Percentiles rank a stretch among this genome's conserved stretches.
These are phyloP conservation scores for Plasmodium vinckei DNA, from an alignment of 169 alveolate species.

Conservation along the genomic window DNA sequence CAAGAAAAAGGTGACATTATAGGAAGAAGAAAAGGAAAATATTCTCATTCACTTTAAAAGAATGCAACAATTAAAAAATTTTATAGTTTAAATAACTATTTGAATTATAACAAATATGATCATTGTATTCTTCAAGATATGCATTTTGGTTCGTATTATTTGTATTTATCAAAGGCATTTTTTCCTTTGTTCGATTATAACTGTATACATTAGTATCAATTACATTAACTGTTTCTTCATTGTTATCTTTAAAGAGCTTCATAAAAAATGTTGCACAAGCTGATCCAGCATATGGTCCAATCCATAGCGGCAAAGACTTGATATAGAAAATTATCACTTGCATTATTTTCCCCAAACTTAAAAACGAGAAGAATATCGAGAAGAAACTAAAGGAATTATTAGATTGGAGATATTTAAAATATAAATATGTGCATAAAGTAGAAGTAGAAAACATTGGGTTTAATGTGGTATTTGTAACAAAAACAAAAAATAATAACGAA, in stretches of 20 bases:
- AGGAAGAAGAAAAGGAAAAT: no score
- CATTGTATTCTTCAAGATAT: slow-evolving; percentile 54
- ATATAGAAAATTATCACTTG: slow-evolving; percentile 39
- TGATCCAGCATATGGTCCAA: slow-evolving; percentile 70
- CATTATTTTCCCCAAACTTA: slow-evolving; percentile 47
- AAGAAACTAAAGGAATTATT: slow-evolving; percentile 13
- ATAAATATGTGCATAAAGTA: slow-evolving; percentile 55
- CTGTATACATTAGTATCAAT: slow-evolving; percentile 54
- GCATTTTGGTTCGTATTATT: slow-evolving; percentile 34
- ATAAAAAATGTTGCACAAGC: slow-evolving; percentile 49
- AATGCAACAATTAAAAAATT: slow-evolving; percentile 21
- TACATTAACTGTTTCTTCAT: slow-evolving; percentile 48
- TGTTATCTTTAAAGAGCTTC: slow-evolving; percentile 24
- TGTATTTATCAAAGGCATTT: slow-evolving; percentile 44
- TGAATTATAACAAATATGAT: slow-evolving; percentile 46
- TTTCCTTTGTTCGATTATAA: slow-evolving; percentile 27
- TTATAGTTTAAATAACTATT: slow-evolving; percentile 24
- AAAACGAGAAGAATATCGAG: slow-evolving; percentile 39
- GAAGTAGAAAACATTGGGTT: slow-evolving; percentile 69
- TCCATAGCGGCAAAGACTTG: slow-evolving; percentile 59
- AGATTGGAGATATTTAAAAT: slow-evolving; percentile 54
- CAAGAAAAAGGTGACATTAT: no score
- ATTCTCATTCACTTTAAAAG: no score
- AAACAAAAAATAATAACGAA: slow-evolving; percentile 64
- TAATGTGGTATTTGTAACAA: slow-evolving; percentile 69